phyloP scores from a whole-genome alignment of 2,329 filamentous ascomycete genomes.

The Chaetomium sp. region DNA sequence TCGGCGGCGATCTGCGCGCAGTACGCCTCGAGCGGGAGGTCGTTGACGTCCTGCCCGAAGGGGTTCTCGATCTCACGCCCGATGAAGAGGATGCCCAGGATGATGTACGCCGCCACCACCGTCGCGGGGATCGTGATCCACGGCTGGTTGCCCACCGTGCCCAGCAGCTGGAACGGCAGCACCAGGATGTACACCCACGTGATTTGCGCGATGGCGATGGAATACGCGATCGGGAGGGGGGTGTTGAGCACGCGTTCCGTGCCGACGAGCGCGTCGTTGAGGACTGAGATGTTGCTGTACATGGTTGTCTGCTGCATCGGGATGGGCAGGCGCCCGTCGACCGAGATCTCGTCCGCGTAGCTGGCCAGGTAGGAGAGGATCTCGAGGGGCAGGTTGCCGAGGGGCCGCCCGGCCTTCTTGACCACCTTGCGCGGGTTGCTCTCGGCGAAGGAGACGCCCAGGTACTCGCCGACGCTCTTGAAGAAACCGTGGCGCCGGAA shows the following conservation, averaged over 20 bases:
- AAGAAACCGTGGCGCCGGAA: conserved; percentile 41
- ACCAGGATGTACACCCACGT: conserved; percentile 74
- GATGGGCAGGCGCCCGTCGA: conserved; percentile 51
- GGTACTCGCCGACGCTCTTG: conserved; percentile 63
- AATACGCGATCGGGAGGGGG: conserved; percentile 71
- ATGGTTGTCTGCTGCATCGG: conserved; percentile 56
- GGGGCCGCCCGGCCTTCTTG: conserved; percentile 65
- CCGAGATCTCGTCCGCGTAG: conserved; percentile 60
- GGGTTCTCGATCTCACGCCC: conserved; percentile 71
- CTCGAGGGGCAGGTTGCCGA: conserved; percentile 73
- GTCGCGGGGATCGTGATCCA: conserved; percentile 74
- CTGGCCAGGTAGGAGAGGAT: conserved; percentile 66
- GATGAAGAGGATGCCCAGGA: conserved; percentile 68
- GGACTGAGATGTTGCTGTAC: conserved; percentile 51
- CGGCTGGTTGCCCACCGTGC: conserved; percentile 44
- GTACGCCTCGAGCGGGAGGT: conserved; percentile 65
- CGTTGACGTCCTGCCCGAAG: conserved; percentile 70
- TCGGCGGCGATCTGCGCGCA: conserved; percentile 66
- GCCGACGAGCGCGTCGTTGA: conserved; percentile 68
- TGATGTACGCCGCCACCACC: conserved; percentile 69
- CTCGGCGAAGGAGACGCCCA: conserved; percentile 68
- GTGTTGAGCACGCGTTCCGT: conserved; percentile 74
- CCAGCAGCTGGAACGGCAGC: conserved; percentile 71
- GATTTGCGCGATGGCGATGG: conserved; percentile 75
- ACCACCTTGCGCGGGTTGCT: conserved; percentile 70